These are phyloP conservation scores for Russula virescens DNA, from an alignment of 768 basidiomycete species.

Conservation along the genomic window DNA sequence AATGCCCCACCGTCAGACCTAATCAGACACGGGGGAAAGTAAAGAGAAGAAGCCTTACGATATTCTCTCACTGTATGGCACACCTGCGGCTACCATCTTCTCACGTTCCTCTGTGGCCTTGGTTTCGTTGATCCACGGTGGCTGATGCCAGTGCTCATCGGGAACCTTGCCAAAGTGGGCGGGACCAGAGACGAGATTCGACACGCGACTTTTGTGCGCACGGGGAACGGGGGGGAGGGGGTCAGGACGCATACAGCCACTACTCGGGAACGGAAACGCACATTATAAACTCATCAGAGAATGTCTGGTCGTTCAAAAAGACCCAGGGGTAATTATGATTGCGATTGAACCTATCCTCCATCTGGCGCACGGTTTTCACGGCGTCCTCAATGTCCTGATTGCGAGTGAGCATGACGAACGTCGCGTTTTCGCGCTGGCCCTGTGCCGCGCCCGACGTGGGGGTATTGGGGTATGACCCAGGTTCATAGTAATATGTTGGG, in stretches of 20 bases:
- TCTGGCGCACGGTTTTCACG: constrained; percentile 57
- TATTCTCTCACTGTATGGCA: constrained; percentile 15
- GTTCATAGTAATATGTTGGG: too few relatives aligned
- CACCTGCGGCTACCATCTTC: constrained; percentile 33
- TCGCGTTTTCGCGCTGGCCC: constrained; percentile 30
- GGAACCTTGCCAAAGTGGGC: constrained; percentile 42
- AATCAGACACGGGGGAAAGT: background rate
- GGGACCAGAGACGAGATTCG: constrained; percentile 30
- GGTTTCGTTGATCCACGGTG: constrained; percentile 48
- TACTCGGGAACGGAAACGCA: constrained; percentile 28
- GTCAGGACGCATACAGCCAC: background rate
- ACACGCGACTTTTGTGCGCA: constrained; percentile 27
- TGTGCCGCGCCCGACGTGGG: background rate
- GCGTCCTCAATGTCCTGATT: constrained; percentile 59
- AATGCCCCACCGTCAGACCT: background rate
- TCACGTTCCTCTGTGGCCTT: constrained; percentile 37
- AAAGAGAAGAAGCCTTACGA: constrained; percentile 1
- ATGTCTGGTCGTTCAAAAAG: constrained; percentile 82
- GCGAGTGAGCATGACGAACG: constrained; percentile 49
- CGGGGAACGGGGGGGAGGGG: too few relatives aligned
- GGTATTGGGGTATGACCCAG: too few relatives aligned
- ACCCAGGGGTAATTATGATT: constrained; percentile 80
- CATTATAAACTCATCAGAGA: constrained; percentile 69
- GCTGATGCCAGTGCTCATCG: constrained; percentile 44
- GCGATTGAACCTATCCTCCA: constrained; percentile 86